Conservation (phyloP, 1,284 basidiomycete species). For the Mycosarcoma mackinlayi region DNA sequence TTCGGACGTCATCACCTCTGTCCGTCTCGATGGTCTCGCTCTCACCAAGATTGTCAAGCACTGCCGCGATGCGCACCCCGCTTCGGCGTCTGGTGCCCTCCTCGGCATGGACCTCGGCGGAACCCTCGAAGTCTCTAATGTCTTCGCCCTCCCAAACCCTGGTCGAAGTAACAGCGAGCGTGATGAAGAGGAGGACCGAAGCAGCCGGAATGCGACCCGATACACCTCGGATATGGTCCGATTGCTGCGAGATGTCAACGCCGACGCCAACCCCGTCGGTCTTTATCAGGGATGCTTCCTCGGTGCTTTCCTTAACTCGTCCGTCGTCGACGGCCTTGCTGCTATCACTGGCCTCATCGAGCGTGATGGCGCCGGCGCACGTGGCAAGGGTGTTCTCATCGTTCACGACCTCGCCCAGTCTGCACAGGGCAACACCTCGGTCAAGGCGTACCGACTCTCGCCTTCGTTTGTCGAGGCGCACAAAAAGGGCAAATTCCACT, state of each 20-base stretch:
- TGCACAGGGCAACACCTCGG: constrained; percentile 84
- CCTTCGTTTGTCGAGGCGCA: constrained; percentile 85
- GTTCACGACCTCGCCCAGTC: constrained; percentile 68
- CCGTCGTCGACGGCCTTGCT: constrained; percentile 81
- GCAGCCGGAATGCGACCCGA: constrained; percentile 63
- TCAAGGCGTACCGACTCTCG: constrained; percentile 90
- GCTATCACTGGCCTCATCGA: constrained; percentile 64
- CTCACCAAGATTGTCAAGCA: constrained; percentile 68
- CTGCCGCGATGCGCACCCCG: constrained; percentile 65
- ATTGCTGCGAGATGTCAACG: constrained; percentile 88
- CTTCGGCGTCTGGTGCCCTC: constrained; percentile 60
- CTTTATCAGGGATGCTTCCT: constrained; percentile 97
- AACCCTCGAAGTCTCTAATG: constrained; percentile 65
- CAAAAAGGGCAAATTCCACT: constrained; percentile 87
- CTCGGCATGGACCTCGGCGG: constrained; percentile 66
- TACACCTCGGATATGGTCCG: constrained; percentile 88
- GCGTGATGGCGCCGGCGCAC: constrained; percentile 62
- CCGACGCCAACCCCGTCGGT: constrained; percentile 93
- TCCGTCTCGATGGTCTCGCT: constrained; percentile 65
- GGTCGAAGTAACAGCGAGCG: constrained; percentile 50
- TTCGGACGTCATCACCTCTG: constrained; percentile 61
- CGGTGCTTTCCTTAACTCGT: constrained; percentile 73
- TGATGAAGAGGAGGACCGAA: constrained; percentile 62
- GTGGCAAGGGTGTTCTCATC: constrained; percentile 64
- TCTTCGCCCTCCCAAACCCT: constrained; percentile 61